Base-by-base conservation (phyloP, 2,329 filamentous ascomycete species). In the Fusarium austroafricanum region DNA sequence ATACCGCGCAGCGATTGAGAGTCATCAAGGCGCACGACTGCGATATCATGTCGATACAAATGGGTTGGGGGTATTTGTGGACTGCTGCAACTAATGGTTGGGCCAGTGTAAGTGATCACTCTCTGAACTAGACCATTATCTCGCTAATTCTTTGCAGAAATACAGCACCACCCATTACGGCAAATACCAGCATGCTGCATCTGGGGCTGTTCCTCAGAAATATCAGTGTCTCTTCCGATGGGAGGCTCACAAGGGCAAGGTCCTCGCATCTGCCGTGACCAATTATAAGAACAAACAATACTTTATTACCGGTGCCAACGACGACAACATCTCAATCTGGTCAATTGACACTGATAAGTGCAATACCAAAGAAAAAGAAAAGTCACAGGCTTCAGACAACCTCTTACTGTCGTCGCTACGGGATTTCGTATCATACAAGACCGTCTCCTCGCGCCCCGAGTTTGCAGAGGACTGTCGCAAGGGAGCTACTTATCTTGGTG, bases 261-360 rank as follows among this genome's bases (percentile, higher is more conserved):
- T 98, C 39, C 84, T 99, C 15, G 90, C 95, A 4, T 97, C 95
- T 0, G 91, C 92, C 0, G 87, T 91, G 18, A 90, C 90, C 1
- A 88, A 83, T 1, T 88, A 91, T 76, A 87, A 90, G 29, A 86
- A 88, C 49, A 88, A 92, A 60, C 87, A 91, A n/a, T 88, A 96
- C n/a, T 96, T 93, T 76, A 93, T 97, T 50, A 97, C 95, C 0
- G 96, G 96, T 10, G 94, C 93, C 46, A 99, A 97, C 73, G 96
- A 99, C 78, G 91, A 94, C 75, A 91, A 90, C 0, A 88, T 99
- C 26, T 92, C 93, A 10, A 87, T 98, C 20, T 99, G 96, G 96
- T 89, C 95, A 69, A 85, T 97, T 51, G 80, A 83, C 5, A 81
- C 82, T 53, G 73, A 74, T 4, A 70, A 72, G 3, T 73, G 71